A percentile compares a stretch with the other conserved stretches of the same genome.
These are phyloP conservation scores for Porphyrellus cyaneotinctus DNA, from an alignment of 768 basidiomycete genomes.

Conservation along the genomic window DNA sequence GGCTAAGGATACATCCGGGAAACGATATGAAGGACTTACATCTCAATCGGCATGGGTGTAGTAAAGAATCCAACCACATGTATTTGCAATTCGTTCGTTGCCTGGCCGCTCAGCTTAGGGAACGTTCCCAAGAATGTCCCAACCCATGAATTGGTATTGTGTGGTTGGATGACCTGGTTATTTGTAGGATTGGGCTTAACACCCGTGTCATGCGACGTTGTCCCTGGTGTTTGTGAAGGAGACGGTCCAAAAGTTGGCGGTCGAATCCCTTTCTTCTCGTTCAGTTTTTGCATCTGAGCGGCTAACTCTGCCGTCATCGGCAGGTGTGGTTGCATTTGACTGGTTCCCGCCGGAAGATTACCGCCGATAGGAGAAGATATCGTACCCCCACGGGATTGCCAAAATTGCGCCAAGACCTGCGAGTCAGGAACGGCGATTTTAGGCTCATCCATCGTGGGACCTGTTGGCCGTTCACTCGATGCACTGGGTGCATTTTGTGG, in stretches of 20 bases:
- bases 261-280: slow-evolving; percentile 41
- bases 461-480: slow-evolving; percentile 5
- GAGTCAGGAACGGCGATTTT: slow-evolving; percentile 19
- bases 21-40: slow-evolving; percentile 31
- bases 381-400: slow-evolving; percentile 26
- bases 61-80: slow-evolving; percentile 28
- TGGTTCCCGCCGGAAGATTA: slow-evolving; percentile 15
- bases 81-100: slow-evolving; percentile 37
- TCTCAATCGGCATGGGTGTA: slow-evolving; percentile 24
- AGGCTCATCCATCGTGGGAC: slow-evolving; percentile 16
- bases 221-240: slow-evolving; percentile 19
- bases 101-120: slow-evolving; percentile 34
- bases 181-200: slow-evolving; percentile 1
- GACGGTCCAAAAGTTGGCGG: slow-evolving; percentile 18
- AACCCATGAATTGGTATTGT: slow-evolving; percentile 37
- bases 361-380: neutral
- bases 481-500: slow-evolving; percentile 1
- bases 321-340: slow-evolving; percentile 9
- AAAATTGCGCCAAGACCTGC: slow-evolving; percentile 26
- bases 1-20: neutral
- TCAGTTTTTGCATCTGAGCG: slow-evolving; percentile 46
- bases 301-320: slow-evolving; percentile 18
- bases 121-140: slow-evolving; percentile 44
- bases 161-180: neutral
- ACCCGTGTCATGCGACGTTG: slow-evolving; percentile 10